Percentiles rank a stretch among this genome's conserved stretches.
Conservation (phyloP, 2,329 filamentous ascomycete species). For the Fusarium sulawesiense region DNA sequence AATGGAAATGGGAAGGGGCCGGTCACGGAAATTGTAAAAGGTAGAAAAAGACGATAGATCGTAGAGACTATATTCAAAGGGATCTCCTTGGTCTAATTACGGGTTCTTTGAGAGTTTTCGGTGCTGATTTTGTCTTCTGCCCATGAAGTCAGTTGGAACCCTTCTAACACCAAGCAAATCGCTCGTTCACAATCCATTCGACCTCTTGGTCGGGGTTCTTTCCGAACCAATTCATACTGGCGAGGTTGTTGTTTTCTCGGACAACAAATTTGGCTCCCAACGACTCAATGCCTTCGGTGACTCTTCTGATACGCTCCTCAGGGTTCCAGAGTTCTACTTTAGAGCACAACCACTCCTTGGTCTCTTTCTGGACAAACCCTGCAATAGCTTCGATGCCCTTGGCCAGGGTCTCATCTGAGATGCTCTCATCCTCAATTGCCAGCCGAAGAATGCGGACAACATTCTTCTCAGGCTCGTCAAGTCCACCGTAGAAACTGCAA, state of each 20-base stretch:
- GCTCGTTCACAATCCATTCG: constrained; percentile 81
- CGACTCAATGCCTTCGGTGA: constrained; percentile 59
- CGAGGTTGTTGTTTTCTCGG: constrained; percentile 74
- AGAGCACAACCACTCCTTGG: constrained; percentile 75
- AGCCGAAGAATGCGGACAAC: constrained; percentile 76
- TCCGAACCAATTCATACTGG: constrained; percentile 79
- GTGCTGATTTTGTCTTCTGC: neutral
- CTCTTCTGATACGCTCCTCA: constrained; percentile 59
- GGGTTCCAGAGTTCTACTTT: constrained; percentile 89
- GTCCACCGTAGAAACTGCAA: constrained; percentile 70
- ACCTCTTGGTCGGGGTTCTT: constrained; percentile 62
- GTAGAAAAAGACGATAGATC: constrained; percentile 43
- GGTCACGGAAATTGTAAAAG: constrained; percentile 31
- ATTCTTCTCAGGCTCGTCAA: constrained; percentile 68
- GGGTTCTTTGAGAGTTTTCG: neutral
- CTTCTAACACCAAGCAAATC: constrained; percentile 78
- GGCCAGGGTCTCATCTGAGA: constrained; percentile 57
- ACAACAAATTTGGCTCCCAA: constrained; percentile 64
- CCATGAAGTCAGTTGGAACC: neutral
- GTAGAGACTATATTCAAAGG: constrained; percentile 31
- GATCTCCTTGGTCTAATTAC: constrained; percentile 28
- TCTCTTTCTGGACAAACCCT: constrained; percentile 74
- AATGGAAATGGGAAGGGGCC: constrained; percentile 25
- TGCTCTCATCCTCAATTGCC: constrained; percentile 68
- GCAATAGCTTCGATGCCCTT: constrained; percentile 72